Conservation (phyloP, 1,284 basidiomycete genomes). For the Trametes versicolor region DNA sequence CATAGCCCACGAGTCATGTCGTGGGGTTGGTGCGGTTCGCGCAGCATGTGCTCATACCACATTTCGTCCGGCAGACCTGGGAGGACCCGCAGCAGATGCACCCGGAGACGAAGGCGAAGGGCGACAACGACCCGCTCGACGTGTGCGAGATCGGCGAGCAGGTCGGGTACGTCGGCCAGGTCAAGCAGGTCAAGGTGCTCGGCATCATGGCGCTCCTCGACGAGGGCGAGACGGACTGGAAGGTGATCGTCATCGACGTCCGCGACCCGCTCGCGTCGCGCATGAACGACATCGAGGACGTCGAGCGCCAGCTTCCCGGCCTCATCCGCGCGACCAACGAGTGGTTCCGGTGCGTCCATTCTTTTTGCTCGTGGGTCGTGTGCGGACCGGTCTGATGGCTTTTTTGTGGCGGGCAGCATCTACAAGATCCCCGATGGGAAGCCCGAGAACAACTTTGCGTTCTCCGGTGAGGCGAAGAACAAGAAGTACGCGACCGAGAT, state of each 20-base stretch:
- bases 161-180: constrained; percentile 96
- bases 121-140: constrained; percentile 99
- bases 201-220: constrained; percentile 99
- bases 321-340: constrained; percentile 97
- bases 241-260: constrained; percentile 97
- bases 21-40: too few species aligned
- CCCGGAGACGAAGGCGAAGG: constrained; percentile 98
- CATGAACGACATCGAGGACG: constrained; percentile 99
- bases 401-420: constrained; percentile 63
- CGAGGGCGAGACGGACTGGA: constrained; percentile 99
- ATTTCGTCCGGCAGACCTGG: constrained; percentile 81
- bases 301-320: constrained; percentile 98
- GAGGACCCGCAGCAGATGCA: constrained; percentile 92
- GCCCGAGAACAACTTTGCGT: constrained; percentile 99
- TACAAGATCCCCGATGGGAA: constrained; percentile 99
- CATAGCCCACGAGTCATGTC: too few species aligned
- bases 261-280: constrained; percentile 96
- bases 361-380: constrained; percentile 5
- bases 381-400: constrained; percentile 18
- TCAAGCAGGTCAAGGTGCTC: constrained; percentile 99
- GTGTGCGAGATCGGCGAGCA: constrained; percentile 99
- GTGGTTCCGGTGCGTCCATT: constrained; percentile 78
- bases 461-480: constrained; percentile 99
- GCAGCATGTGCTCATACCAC: neutral
- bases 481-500: constrained; percentile 99